Evolutionary conservation across 1,284 basidiomycete genomes (phyloP).

Genomic region (Irpex sp.): DNA sequence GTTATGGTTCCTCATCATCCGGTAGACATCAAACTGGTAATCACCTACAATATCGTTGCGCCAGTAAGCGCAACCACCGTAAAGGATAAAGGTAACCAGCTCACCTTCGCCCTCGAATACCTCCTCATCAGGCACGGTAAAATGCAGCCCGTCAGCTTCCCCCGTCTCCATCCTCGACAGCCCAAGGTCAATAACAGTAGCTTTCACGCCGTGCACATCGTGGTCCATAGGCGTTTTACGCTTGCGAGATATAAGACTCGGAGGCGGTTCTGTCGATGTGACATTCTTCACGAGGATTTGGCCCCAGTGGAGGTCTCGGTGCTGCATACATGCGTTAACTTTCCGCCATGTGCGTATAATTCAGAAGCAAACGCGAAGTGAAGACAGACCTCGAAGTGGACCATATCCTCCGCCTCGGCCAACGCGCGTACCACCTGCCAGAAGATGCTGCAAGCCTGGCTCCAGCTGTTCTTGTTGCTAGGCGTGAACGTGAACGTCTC

Average conservation of each 20-base stretch:
- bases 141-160: constrained; percentile 48
- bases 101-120: constrained; percentile 81
- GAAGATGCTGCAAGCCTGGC: constrained; percentile 82
- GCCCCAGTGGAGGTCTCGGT: constrained; percentile 98
- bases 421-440: constrained; percentile 84
- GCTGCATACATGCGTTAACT: constrained; percentile 48
- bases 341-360: no score
- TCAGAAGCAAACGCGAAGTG: no score
- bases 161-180: constrained; percentile 75
- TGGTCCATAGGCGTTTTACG: constrained; percentile 52
- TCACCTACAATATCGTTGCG: no score
- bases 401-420: constrained; percentile 70
- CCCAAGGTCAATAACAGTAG: constrained; percentile 92
- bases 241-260: constrained; percentile 14
- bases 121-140: constrained; percentile 77
- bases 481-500: constrained; percentile 70
- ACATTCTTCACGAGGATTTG: constrained; percentile 80
- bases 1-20: constrained; percentile 71
- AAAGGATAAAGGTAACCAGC: no score
- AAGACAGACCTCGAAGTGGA: constrained; percentile 76
- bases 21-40: constrained; percentile 92
- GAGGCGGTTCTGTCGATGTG: constrained; percentile 25
- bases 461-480: constrained; percentile 60
- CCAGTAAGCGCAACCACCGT: no score
- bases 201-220: constrained; percentile 52